Evolutionary conservation across 108 stramenopile genomes (phyloP), one percentile per base, ranked within the genome.

Genomic region (Seminavis robusta): DNA sequence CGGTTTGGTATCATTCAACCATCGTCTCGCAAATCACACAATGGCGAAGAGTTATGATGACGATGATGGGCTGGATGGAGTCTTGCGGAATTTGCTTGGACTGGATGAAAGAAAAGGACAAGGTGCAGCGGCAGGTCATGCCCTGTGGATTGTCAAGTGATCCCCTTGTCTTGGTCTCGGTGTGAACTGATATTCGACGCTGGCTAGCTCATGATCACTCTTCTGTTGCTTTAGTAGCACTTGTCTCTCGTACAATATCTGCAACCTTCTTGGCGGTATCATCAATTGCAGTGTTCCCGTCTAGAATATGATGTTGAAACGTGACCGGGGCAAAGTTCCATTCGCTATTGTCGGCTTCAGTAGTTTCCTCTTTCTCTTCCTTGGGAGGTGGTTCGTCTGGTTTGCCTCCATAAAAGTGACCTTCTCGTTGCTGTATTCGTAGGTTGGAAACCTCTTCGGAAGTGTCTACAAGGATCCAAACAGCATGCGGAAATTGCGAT

Each of bases 301-400:
- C 50, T 24, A 84, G 54, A 39, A 79, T 21, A 1, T 52, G 4
- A 40, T 84, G 83, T 19, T 44, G 31, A 63, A 73, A 84, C 8
- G 34, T 62, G 10, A 84, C 83, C 13, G 79, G 70, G 32, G 71
- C 69, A 75, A 84, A 84, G 27, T 76, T 52, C 83, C 83, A 84
- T 45, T 84, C 83, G 33, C 61, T 57, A 51, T 76, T 81, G 26
- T 76, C 67, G 10, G 29, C 33, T 13, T 61, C 48, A 20, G 48
- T 11, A 11, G 26, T 26, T 53, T 25, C 17, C 40, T 58, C 38
- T 5, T 49, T 29, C 2, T 57, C 43, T 17, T 65, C 44, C 1
- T 40, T 25, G 13, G 16, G 2, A n/a, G 11, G 6, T 41, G 15
- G 8, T 19, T 33, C 4, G 38, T 4, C 47, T 23, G 40, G 25